A percentile compares a stretch with the other conserved stretches of the same genome.
These are phyloP conservation scores for Aegilops speltoides DNA, from an alignment of 176 grass and related monocot genomes.

Conservation along the genomic window DNA sequence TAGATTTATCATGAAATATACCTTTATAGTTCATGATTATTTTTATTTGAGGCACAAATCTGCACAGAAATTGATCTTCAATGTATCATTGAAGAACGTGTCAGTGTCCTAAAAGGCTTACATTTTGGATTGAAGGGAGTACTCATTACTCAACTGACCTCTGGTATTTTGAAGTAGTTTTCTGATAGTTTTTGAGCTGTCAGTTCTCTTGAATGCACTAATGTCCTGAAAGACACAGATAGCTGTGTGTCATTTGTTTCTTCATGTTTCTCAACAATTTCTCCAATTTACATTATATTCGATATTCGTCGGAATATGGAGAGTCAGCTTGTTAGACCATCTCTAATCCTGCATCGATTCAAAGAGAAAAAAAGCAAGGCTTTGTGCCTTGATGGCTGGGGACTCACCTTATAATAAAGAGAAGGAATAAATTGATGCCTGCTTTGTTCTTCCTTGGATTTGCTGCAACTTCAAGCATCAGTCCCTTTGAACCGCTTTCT, in stretches of 20 bases:
- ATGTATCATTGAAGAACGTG: background rate
- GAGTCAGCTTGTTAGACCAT: background rate
- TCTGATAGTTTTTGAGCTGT: slow-evolving; percentile 1
- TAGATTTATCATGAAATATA: slow-evolving; percentile 1
- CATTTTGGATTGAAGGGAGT: background rate
- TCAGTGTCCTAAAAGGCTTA: background rate
- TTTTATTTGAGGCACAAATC: background rate
- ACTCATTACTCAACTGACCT: background rate
- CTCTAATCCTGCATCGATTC: background rate
- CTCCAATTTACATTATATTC: background rate
- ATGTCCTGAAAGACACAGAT: background rate
- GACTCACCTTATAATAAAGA: slow-evolving; percentile 6
- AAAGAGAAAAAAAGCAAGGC: background rate
- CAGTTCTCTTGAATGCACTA: background rate
- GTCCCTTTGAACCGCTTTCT: background rate
- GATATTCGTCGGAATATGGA: background rate
- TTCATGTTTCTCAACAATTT: background rate
- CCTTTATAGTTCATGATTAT: background rate
- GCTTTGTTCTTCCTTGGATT: background rate
- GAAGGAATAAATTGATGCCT: background rate
- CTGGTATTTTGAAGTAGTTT: background rate
- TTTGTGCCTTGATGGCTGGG: background rate
- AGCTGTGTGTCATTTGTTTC: background rate
- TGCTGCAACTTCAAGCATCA: background rate
- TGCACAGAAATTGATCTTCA: background rate